phyloP scores from a whole-genome alignment of 2,329 filamentous ascomycete species.

The Calonectria honghensis region DNA sequence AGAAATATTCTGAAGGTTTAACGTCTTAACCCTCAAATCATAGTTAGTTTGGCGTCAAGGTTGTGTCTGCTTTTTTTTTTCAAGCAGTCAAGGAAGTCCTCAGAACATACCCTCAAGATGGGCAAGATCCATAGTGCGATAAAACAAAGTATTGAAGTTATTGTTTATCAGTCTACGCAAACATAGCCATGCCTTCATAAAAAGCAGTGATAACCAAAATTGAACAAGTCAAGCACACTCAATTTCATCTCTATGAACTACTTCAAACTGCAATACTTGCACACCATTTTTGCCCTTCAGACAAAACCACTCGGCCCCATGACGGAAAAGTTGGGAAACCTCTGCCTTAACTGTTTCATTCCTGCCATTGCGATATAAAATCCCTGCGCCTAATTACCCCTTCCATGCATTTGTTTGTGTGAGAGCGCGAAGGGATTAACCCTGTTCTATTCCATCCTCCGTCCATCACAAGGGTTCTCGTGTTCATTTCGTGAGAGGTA shows the following conservation, averaged over 20 bases:
- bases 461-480: slow-evolving; percentile 44
- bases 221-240: slow-evolving; percentile 45
- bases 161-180: neutral
- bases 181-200: neutral
- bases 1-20: neutral
- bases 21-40: neutral
- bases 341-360: slow-evolving; percentile 43
- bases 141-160: neutral
- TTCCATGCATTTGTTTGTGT: slow-evolving; percentile 53
- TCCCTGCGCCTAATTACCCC: slow-evolving; percentile 52
- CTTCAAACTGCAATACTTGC: slow-evolving; percentile 45
- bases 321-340: slow-evolving; percentile 40
- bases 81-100: neutral
- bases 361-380: slow-evolving; percentile 46
- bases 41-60: slow-evolving; percentile 23
- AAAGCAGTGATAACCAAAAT: neutral
- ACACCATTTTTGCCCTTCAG: slow-evolving; percentile 37
- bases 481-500: slow-evolving; percentile 52
- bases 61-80: slow-evolving; percentile 12
- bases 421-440: slow-evolving; percentile 39
- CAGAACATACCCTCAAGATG: neutral
- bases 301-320: slow-evolving; percentile 23
- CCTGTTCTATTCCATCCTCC: slow-evolving; percentile 55
- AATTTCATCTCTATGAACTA: slow-evolving; percentile 55
- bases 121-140: neutral